Base-by-base conservation (phyloP, 2,329 filamentous ascomycete genomes). In the Aureobasidium sp. region DNA sequence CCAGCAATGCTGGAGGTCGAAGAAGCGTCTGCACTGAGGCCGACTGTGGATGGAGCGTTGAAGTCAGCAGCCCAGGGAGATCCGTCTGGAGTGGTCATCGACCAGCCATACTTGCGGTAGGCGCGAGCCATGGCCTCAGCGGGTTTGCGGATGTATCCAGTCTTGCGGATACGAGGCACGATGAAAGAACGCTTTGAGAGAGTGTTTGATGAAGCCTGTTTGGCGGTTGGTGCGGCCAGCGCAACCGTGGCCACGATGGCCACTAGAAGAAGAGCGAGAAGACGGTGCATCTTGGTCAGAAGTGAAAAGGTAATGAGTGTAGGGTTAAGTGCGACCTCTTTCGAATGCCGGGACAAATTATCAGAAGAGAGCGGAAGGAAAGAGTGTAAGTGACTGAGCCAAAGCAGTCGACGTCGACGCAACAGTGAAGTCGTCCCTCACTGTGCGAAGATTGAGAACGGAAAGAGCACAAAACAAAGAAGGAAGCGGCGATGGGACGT, bases 71-170 rank as follows among this genome's bases (percentile, higher is more conserved):
- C 34, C 60, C 47, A 61, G 29, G 61, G 29, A 27, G 48, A 37
- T 37, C 60, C 37, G 37, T 50, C 61, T 34, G 57, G 53, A 37
- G 56, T 58, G 26, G 59, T 61, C 51, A 60, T 57, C 7, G 60
- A 47, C 62, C 62, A 64, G 65, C 82, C 81, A 73, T 82, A 91
- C 72, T 92, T 92, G 68, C 79, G 75, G 72, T 88, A 87, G 17
- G 87, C 84, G 74, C 84, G 88, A 56, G 82, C 74, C 67, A 92
- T 78, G 56, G 87, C 85, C 62, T 76, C 71, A 7, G 80, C 77
- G n/a, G 87, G 86, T 75, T 87, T 80, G 64, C 71, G 73, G 23
- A 79, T 74, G 26, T 78, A 76, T 70, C 85, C 84, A 62, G 77
- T 77, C 67, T 85, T 86, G 57, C 77, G 73, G 51, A 82, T 75